Base-by-base conservation (phyloP, 73 alveolate genomes). In the Diophrys appendiculata region DNA sequence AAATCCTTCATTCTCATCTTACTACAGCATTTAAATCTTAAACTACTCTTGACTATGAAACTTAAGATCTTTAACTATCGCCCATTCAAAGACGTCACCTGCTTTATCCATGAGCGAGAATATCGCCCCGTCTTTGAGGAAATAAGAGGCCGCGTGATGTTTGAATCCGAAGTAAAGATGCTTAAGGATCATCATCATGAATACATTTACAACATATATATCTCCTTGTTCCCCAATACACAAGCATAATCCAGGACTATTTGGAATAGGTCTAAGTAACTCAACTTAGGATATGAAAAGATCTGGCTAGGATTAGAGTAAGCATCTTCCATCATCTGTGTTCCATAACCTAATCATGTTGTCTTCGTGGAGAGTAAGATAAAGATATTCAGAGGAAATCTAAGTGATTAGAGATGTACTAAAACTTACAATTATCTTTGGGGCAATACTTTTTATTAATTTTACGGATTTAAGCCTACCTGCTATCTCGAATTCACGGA, bases 271-370 rank as follows among this genome's bases (percentile, higher is more conserved):
- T 13, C 52, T 14, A 29, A 82, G 55, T 52, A 56, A 54, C 67
- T 23, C 65, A 30, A 80, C 64, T 29, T 82, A 74, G 18, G 90
- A 69, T 35, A 80, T 70, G 30, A 87, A 73, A 69, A 88, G 80
- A 43, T 76, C 89, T 25, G 56, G 29, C 5, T 81, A 69, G 11
- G 95, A 88, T 43, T 60, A 86, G 73, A 87, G 23, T 11, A 82
- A 18, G 35, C 95, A 88, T 54, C 95, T 29, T 35, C 95, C 95
- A 34, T 88, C 95, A 32, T 81, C 70, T 18, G 87, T 71, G 67
- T 54, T 76, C 95, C 95, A 88, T 29, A 82, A 25, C 2, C 94
- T 24, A 25, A 87, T 52, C 32, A 69, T 68, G 68, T 75, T 75
- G 67, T 87, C 94, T 0, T 25, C 8, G 68, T 87, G 94, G 2